Percentiles rank a stretch among this genome's conserved stretches.
Evolutionary conservation across 371 early-diverging fungal genomes (phyloP).

Genomic region (Gilbertella persicaria): DNA sequence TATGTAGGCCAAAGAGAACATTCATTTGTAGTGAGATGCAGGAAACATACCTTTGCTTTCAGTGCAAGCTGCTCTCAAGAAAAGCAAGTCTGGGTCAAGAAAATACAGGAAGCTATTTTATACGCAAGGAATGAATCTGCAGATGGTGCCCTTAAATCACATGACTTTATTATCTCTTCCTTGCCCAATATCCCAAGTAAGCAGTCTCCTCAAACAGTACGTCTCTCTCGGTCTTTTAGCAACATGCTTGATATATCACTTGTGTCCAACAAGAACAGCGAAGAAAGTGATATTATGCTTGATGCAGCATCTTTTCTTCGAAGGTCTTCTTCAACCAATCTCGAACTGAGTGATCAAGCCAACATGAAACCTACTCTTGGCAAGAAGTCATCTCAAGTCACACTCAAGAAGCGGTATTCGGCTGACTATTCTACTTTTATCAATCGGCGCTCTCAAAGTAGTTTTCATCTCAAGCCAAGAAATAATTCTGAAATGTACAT

Average conservation of each 20-base stretch:
- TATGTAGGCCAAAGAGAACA: conserved; percentile 33
- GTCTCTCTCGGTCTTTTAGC: conserved; percentile 34
- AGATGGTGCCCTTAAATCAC: conserved; percentile 10
- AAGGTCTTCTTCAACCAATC: not conserved
- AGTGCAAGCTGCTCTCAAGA: conserved; percentile 49
- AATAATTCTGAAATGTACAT: conserved; percentile 36
- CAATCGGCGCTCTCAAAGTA: conserved; percentile 5
- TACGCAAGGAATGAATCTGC: conserved; percentile 16
- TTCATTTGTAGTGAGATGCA: conserved; percentile 41
- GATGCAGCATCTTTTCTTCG: too few species aligned
- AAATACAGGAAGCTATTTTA: conserved; percentile 34
- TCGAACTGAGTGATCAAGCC: not conserved
- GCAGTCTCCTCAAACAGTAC: conserved; percentile 16
- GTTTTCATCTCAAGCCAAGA: conserved; percentile 21
- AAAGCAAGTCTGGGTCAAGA: conserved; percentile 43
- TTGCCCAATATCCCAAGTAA: conserved; percentile 28
- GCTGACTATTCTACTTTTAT: conserved; percentile 27
- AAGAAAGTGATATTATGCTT: too few species aligned
- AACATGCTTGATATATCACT: conserved; percentile 19
- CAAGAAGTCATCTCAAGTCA: not conserved
- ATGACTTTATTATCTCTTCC: conserved; percentile 34
- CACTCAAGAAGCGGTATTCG: conserved; percentile 34
- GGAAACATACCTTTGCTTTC: conserved; percentile 48
- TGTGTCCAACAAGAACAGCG: not conserved
- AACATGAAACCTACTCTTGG: conserved; percentile 1